A percentile compares a stretch with the other conserved stretches of the same genome.
Conservation (phyloP, 2,329 filamentous ascomycete genomes). For the Neophaeococcomyces mojaviensis region DNA sequence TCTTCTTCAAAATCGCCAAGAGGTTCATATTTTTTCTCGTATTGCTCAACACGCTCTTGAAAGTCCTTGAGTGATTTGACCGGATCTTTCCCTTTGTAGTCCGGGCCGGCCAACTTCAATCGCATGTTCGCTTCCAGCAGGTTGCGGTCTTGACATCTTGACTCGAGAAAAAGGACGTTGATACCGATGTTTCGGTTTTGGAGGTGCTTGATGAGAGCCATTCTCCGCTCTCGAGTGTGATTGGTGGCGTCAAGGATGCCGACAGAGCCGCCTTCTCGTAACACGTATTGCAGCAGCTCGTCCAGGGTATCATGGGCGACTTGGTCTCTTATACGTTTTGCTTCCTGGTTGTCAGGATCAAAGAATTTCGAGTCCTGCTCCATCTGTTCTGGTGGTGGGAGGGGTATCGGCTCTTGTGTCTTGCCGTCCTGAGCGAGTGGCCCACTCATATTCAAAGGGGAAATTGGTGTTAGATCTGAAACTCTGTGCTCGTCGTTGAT, state of each 20-base stretch:
- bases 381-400: constrained; percentile 45
- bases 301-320: constrained; percentile 88
- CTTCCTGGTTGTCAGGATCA: constrained; percentile 77
- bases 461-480: constrained; percentile 8
- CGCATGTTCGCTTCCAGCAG: constrained; percentile 95
- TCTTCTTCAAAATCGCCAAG: constrained; percentile 86
- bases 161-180: constrained; percentile 91
- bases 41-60: constrained; percentile 82
- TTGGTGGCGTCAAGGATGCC: constrained; percentile 97
- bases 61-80: constrained; percentile 79
- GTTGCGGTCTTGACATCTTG: constrained; percentile 76
- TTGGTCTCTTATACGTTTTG: constrained; percentile 77
- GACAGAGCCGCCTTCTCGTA: constrained; percentile 74
- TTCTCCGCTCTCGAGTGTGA: constrained; percentile 78
- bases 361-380: constrained; percentile 94
- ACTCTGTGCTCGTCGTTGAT: constrained; percentile 44
- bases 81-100: constrained; percentile 92
- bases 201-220: constrained; percentile 76
- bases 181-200: constrained; percentile 71
- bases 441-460: constrained; percentile 15
- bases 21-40: constrained; percentile 88
- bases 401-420: constrained; percentile 10
- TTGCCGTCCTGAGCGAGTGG: constrained; percentile 4
- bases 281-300: constrained; percentile 82
- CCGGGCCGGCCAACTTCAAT: constrained; percentile 86